phyloP scores from a whole-genome alignment of 371 early-diverging fungal genomes.

The Apophysomyces variabilis region DNA sequence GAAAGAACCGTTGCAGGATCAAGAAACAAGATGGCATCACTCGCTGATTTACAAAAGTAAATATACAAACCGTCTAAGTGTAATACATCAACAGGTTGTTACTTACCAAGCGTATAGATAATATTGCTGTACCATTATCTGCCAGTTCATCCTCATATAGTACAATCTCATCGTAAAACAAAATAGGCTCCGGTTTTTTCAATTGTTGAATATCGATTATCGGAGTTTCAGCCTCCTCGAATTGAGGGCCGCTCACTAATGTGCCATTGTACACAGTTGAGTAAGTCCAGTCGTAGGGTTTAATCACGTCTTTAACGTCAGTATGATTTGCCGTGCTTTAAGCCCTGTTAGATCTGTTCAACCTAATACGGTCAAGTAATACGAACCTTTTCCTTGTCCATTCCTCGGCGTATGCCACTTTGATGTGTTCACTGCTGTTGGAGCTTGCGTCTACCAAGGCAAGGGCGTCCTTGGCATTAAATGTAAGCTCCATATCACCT shows the following conservation, averaged over 20 bases:
- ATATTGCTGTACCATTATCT: constrained; percentile 89
- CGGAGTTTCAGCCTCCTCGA: constrained; percentile 30
- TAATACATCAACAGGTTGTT: not conserved
- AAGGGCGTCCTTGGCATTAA: constrained; percentile 80
- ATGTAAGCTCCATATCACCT: constrained; percentile 49
- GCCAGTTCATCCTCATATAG: constrained; percentile 96
- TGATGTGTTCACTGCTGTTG: constrained; percentile 66
- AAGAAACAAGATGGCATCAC: constrained; percentile 94
- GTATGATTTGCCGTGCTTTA: constrained; percentile 57
- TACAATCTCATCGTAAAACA: constrained; percentile 89
- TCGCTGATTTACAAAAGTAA: constrained; percentile 49
- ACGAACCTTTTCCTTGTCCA: constrained; percentile 84
- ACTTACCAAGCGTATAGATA: constrained; percentile 81
- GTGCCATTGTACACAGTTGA: constrained; percentile 81
- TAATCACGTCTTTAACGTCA: constrained; percentile 80
- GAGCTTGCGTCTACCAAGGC: constrained; percentile 68
- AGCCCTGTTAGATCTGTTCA: too few relatives aligned
- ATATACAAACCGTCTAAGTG: too few relatives aligned
- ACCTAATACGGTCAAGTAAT: not conserved
- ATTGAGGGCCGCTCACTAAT: constrained; percentile 15
- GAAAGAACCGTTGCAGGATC: constrained; percentile 83
- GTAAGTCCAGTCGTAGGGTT: constrained; percentile 97
- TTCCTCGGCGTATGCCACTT: constrained; percentile 83
- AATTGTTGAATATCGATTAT: constrained; percentile 79
- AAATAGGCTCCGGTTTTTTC: constrained; percentile 79